Conservation (phyloP, 805 yeast genomes). For the Candida germanica region DNA sequence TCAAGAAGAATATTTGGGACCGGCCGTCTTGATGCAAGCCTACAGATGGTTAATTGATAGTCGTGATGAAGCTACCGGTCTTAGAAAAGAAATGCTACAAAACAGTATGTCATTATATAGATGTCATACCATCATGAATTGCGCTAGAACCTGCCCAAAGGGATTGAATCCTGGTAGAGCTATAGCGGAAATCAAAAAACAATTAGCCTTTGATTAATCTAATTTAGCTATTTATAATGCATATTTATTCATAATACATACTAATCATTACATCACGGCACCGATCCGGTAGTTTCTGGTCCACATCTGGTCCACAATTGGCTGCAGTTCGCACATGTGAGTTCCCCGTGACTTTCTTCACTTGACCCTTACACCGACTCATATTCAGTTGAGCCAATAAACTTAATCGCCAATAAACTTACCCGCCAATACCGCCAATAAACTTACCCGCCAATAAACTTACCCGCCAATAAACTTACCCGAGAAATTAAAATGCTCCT, state of each 20-base stretch:
- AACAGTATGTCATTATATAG: constrained; percentile 97
- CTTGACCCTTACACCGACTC: too few species aligned
- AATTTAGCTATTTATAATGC: not conserved
- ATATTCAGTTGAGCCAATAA: too few species aligned
- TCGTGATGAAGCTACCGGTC: constrained; percentile 83
- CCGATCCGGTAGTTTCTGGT: constrained; percentile 4
- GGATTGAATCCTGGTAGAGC: constrained; percentile 98
- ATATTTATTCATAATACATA: not conserved
- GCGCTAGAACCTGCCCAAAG: constrained; percentile 97
- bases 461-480: too few species aligned
- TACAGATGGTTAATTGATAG: constrained; percentile 98
- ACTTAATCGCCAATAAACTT: too few species aligned
- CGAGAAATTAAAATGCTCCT: too few species aligned
- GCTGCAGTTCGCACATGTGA: too few species aligned
- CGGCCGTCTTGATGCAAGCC: constrained; percentile 98
- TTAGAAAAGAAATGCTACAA: constrained; percentile 86
- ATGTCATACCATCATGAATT: constrained; percentile 99
- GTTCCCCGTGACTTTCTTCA: too few species aligned
- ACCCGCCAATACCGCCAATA: too few species aligned
- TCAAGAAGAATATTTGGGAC: constrained; percentile 97
- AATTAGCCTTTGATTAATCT: constrained; percentile 75
- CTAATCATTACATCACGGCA: not conserved
- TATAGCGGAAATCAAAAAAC: constrained; percentile 94
- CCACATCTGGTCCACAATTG: constrained; percentile 3
- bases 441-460: too few species aligned